A percentile compares a stretch with the other conserved stretches of the same genome.
Conservation (phyloP, 176 grass and related monocot genomes). For the Hordeum vulgare region DNA sequence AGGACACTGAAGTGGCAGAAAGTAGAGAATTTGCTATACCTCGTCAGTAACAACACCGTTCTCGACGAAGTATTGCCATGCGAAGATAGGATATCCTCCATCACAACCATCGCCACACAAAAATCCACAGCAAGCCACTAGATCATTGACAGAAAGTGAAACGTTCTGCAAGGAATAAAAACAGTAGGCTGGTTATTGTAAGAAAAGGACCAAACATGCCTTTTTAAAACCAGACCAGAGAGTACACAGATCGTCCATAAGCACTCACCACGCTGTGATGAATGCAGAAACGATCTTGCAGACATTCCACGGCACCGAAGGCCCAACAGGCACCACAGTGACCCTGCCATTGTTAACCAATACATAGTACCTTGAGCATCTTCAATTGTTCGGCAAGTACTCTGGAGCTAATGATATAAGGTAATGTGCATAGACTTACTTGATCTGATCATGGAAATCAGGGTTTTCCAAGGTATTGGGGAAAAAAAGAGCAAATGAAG, state of each 20-base stretch:
- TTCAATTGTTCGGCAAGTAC: not conserved
- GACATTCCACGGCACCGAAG: slow-evolving; percentile 82
- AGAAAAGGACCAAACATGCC: not conserved
- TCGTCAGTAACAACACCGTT: slow-evolving; percentile 90
- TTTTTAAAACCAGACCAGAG: not conserved
- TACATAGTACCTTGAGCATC: slow-evolving; percentile 5
- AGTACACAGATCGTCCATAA: not conserved
- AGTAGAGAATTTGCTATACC: slow-evolving; percentile 40
- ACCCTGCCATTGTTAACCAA: slow-evolving; percentile 44
- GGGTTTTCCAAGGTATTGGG: slow-evolving; percentile 7
- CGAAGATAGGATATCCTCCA: slow-evolving; percentile 81
- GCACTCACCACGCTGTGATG: slow-evolving; percentile 47
- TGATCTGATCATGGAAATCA: slow-evolving; percentile 55
- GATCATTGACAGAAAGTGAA: slow-evolving; percentile 84
- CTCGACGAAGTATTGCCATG: slow-evolving; percentile 80
- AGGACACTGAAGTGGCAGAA: not conserved
- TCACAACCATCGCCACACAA: slow-evolving; percentile 98
- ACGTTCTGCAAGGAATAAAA: slow-evolving; percentile 50
- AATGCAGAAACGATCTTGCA: slow-evolving; percentile 94
- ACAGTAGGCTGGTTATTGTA: not conserved
- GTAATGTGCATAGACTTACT: slow-evolving; percentile 40
- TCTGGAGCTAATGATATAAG: not conserved
- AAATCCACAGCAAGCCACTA: slow-evolving; percentile 85
- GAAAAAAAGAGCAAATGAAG: not conserved
- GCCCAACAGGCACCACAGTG: slow-evolving; percentile 96